phyloP scores from a whole-genome alignment of 306 rosid genomes.

The Prunus dulcis region DNA sequence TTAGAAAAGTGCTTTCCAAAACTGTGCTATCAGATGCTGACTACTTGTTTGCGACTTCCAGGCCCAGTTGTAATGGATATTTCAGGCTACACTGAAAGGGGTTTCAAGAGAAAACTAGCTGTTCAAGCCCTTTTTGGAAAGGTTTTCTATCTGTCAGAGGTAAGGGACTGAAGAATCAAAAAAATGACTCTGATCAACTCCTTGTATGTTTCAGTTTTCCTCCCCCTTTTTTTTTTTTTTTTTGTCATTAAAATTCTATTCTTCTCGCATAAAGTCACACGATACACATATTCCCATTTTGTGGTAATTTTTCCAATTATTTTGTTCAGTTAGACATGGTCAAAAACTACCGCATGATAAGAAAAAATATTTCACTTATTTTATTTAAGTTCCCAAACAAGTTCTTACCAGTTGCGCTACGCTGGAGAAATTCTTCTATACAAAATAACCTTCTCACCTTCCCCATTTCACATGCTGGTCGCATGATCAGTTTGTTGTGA shows the following conservation, averaged over 20 bases:
- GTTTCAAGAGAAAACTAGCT: constrained; percentile 95
- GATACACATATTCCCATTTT: not conserved
- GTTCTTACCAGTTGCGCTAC: not conserved
- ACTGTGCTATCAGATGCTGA: constrained; percentile 18
- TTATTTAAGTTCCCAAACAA: not conserved
- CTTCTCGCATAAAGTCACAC: not conserved
- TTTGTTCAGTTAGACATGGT: not conserved
- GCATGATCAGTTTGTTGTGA: not conserved
- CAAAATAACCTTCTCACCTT: not conserved
- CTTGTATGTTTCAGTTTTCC: constrained; percentile 4
- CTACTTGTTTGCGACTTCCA: constrained; percentile 37
- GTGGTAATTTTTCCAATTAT: not conserved
- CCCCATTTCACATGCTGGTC: not conserved
- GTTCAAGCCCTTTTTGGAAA: constrained; percentile 90
- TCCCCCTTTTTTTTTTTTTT: not conserved
- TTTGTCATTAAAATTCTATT: not conserved
- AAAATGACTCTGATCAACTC: not conserved
- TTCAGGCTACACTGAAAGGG: constrained; percentile 88
- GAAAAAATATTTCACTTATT: not conserved
- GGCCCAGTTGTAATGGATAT: constrained; percentile 87
- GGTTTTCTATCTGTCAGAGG: constrained; percentile 92
- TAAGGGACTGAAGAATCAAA: constrained; percentile 32
- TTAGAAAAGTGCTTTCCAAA: not conserved
- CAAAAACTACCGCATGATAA: not conserved
- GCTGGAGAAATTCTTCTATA: not conserved